Conservation (phyloP, 2,329 filamentous ascomycete species). For the Cyphellophora europaea region DNA sequence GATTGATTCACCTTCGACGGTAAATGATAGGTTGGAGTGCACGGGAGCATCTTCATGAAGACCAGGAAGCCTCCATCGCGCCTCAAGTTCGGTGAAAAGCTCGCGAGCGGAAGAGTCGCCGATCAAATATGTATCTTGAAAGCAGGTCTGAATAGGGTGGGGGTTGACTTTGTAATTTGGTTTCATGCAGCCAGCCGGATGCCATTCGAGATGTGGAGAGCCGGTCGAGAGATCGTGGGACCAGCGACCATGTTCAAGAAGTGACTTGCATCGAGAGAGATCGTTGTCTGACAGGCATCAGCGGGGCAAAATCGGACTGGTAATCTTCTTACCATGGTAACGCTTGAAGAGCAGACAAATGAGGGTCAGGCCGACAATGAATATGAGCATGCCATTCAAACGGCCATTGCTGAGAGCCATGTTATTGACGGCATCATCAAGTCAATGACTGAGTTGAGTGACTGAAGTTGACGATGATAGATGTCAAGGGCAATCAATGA, state of each 20-base stretch:
- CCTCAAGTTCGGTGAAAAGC: no score
- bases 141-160: conserved; percentile 47
- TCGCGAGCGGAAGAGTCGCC: conserved; percentile 54
- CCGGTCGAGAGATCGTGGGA: conserved; percentile 20
- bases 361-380: no score
- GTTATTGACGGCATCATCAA: no score
- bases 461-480: no score
- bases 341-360: no score
- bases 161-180: conserved; percentile 45
- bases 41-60: no score
- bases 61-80: no score
- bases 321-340: no score
- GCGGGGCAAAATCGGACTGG: not conserved
- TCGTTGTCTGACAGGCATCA: conserved; percentile 23
- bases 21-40: conserved; percentile 35
- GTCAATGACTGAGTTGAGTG: no score
- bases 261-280: conserved; percentile 44
- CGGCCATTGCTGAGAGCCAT: not conserved
- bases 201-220: conserved; percentile 37
- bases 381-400: not conserved
- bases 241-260: conserved; percentile 46
- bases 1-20: conserved; percentile 36
- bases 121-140: conserved; percentile 44
- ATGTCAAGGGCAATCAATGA: no score
- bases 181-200: conserved; percentile 51